These are phyloP conservation scores for Serendipita vermifera DNA, from an alignment of 768 basidiomycete species.

Conservation along the genomic window DNA sequence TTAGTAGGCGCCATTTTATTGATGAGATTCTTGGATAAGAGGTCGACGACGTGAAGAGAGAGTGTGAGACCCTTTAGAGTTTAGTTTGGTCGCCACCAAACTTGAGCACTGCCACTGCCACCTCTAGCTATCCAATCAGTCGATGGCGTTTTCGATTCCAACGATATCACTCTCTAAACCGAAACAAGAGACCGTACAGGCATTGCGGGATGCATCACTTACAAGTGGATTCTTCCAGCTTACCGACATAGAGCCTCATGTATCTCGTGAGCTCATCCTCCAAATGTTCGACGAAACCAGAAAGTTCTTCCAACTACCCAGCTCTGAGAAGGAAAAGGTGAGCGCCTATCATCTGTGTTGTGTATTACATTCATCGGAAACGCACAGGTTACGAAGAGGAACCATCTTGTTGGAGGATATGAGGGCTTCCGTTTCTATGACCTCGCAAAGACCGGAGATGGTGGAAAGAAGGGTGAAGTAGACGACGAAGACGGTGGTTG, in stretches of 20 bases:
- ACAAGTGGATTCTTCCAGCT: conserved; percentile 3
- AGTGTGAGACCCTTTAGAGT: background rate
- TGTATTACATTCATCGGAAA: background rate
- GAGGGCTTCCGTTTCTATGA: conserved; percentile 3
- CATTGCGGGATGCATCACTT: background rate
- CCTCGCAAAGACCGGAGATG: conserved; percentile 7
- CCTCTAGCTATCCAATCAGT: background rate
- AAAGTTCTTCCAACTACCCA: background rate
- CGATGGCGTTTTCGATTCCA: background rate
- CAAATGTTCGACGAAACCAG: conserved; percentile 6
- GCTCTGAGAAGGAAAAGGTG: conserved; percentile 4
- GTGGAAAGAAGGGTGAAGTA: conserved; percentile 2
- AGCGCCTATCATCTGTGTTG: too few species aligned
- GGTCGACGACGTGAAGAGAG: background rate
- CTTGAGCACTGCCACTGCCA: background rate
- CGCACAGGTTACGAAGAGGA: conserved; percentile 2
- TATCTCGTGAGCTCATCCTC: background rate
- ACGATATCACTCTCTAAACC: background rate
- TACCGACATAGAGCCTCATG: background rate
- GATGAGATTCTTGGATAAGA: background rate
- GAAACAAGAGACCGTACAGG: background rate
- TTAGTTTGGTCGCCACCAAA: background rate
- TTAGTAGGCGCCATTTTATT: conserved; percentile 80
- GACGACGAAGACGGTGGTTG: background rate
- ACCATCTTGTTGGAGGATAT: conserved; percentile 7